These are phyloP conservation scores for Cochlearia excelsa DNA, from an alignment of 345 rosid genomes.

Conservation along the genomic window DNA sequence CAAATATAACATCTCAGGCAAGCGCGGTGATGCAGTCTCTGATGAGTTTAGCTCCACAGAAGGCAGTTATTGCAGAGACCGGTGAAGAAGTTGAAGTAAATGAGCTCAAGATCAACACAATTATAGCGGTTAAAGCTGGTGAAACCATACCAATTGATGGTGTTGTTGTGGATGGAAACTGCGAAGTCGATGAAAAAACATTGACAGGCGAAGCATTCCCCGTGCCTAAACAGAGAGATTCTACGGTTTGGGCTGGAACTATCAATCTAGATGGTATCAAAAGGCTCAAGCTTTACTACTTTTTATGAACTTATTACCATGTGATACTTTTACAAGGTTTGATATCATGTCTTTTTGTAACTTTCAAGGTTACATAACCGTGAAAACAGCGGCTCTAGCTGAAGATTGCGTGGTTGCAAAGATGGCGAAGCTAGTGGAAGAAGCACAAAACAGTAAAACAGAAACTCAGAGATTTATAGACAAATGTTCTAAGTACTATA, in stretches of 20 bases:
- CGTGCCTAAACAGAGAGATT: slow-evolving; percentile 63
- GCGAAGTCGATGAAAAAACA: slow-evolving; percentile 90
- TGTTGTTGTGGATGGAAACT: slow-evolving; percentile 71
- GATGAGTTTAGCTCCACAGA: slow-evolving; percentile 79
- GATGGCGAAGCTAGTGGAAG: slow-evolving; percentile 91
- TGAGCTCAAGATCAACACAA: slow-evolving; percentile 65
- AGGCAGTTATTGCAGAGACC: slow-evolving; percentile 73
- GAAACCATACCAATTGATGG: slow-evolving; percentile 92
- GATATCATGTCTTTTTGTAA: neutral
- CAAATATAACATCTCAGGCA: slow-evolving; percentile 50
- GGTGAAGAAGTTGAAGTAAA: slow-evolving; percentile 76
- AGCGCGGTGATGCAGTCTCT: slow-evolving; percentile 74
- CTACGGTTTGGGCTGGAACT: slow-evolving; percentile 89
- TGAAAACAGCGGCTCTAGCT: slow-evolving; percentile 75
- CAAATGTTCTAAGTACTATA: slow-evolving; percentile 68
- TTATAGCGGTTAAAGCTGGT: slow-evolving; percentile 77
- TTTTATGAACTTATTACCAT: neutral
- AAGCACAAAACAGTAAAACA: slow-evolving; percentile 84
- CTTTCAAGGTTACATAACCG: slow-evolving; percentile 59
- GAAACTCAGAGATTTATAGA: slow-evolving; percentile 72
- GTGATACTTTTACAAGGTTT: slow-evolving; percentile 1
- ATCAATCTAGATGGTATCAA: slow-evolving; percentile 68
- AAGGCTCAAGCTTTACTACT: neutral
- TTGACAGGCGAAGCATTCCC: slow-evolving; percentile 90
- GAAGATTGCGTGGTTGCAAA: slow-evolving; percentile 84